Evolutionary conservation across 768 basidiomycete genomes (phyloP).

Genomic region (Macrolepiota albuminosa): DNA sequence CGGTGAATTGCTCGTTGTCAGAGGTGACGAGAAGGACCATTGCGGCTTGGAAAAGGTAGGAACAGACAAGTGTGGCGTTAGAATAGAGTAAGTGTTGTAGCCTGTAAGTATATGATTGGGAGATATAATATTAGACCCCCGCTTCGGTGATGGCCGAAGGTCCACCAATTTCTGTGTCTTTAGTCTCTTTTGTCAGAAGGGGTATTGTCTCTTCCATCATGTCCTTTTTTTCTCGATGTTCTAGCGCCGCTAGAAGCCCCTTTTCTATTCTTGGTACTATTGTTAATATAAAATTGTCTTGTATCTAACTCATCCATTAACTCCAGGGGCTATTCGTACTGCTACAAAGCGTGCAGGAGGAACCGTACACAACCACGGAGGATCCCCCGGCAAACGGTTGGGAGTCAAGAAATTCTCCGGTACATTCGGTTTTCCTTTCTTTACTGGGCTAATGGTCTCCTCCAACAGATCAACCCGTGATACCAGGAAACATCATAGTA

Average conservation of each 20-base stretch:
- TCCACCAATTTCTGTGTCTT: background rate
- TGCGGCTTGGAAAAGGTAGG: slow-evolving; percentile 19
- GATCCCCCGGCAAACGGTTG: slow-evolving; percentile 88
- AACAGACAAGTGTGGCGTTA: slow-evolving; percentile 16
- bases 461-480: slow-evolving; percentile 75
- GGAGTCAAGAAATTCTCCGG: slow-evolving; percentile 98
- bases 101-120: slow-evolving; percentile 11
- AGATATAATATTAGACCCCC: slow-evolving; percentile 24
- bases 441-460: background rate
- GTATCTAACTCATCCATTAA: slow-evolving; percentile 16
- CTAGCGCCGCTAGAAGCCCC: slow-evolving; percentile 34
- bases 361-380: slow-evolving; percentile 87
- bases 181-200: slow-evolving; percentile 3
- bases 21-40: slow-evolving; percentile 92
- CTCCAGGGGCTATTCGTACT: slow-evolving; percentile 69
- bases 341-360: slow-evolving; percentile 98
- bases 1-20: slow-evolving; percentile 91
- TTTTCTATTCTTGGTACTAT: slow-evolving; percentile 44
- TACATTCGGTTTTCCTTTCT: slow-evolving; percentile 24
- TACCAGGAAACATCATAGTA: slow-evolving; percentile 94
- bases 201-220: slow-evolving; percentile 21
- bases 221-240: slow-evolving; percentile 45
- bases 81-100: background rate
- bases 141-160: slow-evolving; percentile 37
- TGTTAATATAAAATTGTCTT: background rate